Evolutionary conservation across 2,329 filamentous ascomycete species (phyloP).

Genomic region (Phaeoacremonium minimum): DNA sequence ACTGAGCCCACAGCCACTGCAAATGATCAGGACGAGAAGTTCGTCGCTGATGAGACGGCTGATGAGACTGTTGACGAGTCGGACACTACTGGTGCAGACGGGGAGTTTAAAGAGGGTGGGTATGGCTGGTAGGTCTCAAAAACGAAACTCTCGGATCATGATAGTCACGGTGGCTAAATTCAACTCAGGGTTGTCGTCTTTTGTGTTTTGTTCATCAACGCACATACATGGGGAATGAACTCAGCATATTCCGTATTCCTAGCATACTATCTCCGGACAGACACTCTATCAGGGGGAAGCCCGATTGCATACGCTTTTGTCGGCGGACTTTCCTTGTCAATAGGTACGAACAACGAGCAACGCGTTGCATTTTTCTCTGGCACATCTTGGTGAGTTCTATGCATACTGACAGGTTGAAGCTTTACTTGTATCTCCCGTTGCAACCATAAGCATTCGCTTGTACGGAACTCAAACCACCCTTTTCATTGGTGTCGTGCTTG

Average conservation of each 20-base stretch:
- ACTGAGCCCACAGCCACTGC: no score
- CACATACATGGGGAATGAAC: slow-evolving; percentile 73
- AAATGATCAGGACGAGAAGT: no score
- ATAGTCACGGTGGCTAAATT: no score
- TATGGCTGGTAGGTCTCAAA: slow-evolving; percentile 54
- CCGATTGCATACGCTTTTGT: slow-evolving; percentile 71
- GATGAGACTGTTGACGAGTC: slow-evolving; percentile 10
- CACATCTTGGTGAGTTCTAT: no score
- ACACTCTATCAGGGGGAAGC: slow-evolving; percentile 59
- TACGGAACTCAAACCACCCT: slow-evolving; percentile 63
- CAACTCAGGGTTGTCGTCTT: slow-evolving; percentile 47
- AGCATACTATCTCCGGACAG: slow-evolving; percentile 50
- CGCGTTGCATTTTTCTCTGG: no score
- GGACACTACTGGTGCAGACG: slow-evolving; percentile 14
- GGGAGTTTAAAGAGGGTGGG: slow-evolving; percentile 47
- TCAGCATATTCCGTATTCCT: slow-evolving; percentile 44
- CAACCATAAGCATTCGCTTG: slow-evolving; percentile 54
- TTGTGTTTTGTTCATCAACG: slow-evolving; percentile 54
- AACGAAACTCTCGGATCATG: no score
- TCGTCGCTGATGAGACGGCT: no score
- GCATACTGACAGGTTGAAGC: no score
- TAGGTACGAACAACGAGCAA: slow-evolving; percentile 29
- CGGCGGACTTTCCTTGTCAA: slow-evolving; percentile 65
- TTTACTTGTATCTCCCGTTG: slow-evolving; percentile 64
- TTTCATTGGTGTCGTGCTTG: slow-evolving; percentile 58